phyloP scores from a whole-genome alignment of 352 stramenopile species.

The Peronospora destructor region DNA sequence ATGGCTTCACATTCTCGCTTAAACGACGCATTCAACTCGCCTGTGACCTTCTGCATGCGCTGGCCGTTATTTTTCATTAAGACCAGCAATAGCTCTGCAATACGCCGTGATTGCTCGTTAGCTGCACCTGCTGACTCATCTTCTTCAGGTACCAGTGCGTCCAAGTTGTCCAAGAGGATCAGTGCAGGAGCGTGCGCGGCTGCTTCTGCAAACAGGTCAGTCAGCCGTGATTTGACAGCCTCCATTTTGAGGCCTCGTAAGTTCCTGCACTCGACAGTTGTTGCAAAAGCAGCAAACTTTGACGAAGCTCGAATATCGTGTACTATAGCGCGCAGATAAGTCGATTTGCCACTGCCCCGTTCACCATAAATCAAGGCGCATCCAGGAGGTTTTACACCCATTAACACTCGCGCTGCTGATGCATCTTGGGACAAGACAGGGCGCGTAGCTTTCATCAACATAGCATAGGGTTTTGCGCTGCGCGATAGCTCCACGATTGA shows the following conservation, averaged over 20 bases:
- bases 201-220: constrained; percentile 49
- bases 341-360: constrained; percentile 74
- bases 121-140: constrained; percentile 56
- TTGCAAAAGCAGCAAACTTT: constrained; percentile 35
- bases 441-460: constrained; percentile 39
- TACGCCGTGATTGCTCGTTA: constrained; percentile 84
- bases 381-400: constrained; percentile 50
- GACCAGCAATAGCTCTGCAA: constrained; percentile 67
- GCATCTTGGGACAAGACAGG: constrained; percentile 47
- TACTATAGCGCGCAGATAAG: constrained; percentile 44
- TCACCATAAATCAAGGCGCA: constrained; percentile 69
- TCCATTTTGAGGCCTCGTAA: constrained; percentile 86
- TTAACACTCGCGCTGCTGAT: constrained; percentile 43
- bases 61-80: constrained; percentile 47
- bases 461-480: constrained; percentile 36
- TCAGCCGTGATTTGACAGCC: constrained; percentile 60
- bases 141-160: constrained; percentile 75
- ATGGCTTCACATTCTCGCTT: constrained; percentile 35
- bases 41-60: constrained; percentile 52
- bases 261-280: constrained; percentile 57
- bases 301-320: constrained; percentile 30
- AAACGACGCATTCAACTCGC: constrained; percentile 49
- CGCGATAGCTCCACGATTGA: constrained; percentile 37
- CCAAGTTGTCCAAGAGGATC: constrained; percentile 78
- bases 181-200: constrained; percentile 42